Evolutionary conservation across 2,329 filamentous ascomycete species (phyloP).

Genomic region (Colletotrichum orchidophilum): DNA sequence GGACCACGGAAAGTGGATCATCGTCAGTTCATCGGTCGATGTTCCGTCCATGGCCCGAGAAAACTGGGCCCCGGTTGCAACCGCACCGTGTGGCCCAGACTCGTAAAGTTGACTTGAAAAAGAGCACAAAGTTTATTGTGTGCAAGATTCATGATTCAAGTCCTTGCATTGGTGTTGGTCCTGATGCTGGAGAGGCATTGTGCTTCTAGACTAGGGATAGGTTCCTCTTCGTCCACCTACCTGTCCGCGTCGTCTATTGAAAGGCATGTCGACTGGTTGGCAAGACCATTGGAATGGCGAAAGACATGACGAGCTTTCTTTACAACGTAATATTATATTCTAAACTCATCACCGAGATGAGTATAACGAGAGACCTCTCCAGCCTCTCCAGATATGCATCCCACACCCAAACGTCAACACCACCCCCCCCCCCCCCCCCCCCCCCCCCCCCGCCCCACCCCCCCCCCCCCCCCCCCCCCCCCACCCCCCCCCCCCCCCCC

Average conservation of each 20-base stretch:
- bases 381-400: not conserved
- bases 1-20: constrained; percentile 1
- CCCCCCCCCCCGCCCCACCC: no score
- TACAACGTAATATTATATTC: not conserved
- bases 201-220: not conserved
- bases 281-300: not conserved
- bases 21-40: constrained; percentile 13
- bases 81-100: not conserved
- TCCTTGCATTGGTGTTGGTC: not conserved
- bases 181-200: not conserved
- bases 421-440: no score
- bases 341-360: not conserved
- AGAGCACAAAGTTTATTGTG: not conserved
- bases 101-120: not conserved
- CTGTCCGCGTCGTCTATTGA: no score
- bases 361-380: not conserved
- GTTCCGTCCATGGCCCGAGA: not conserved
- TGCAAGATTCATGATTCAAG: not conserved
- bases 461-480: no score
- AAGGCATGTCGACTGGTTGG: not conserved
- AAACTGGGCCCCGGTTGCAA: not conserved
- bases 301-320: no score
- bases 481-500: no score
- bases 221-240: not conserved
- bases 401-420: not conserved